Conservation (phyloP, 2,329 filamentous ascomycete genomes). For the Penicillium sp. region DNA sequence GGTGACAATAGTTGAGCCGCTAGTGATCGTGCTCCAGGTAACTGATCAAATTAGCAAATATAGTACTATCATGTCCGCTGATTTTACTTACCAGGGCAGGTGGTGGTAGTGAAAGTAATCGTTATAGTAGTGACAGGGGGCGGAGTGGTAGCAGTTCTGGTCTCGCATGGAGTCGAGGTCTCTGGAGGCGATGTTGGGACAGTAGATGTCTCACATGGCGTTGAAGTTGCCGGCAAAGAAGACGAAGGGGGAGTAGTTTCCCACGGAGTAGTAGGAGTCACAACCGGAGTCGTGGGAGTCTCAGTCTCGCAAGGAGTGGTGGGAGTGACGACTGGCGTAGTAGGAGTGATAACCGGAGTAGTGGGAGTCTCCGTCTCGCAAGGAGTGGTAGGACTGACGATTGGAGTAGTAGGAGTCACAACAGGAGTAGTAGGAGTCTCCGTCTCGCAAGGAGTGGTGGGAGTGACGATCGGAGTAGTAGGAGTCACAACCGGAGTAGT, state of each 20-base stretch:
- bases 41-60: slow-evolving; percentile 16
- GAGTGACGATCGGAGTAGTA: too few relatives aligned
- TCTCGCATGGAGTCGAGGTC: slow-evolving; percentile 2
- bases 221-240: slow-evolving; percentile 4
- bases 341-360: neutral
- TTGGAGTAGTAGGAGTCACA: neutral
- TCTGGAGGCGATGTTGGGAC: too few relatives aligned
- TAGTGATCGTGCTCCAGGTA: slow-evolving; percentile 21
- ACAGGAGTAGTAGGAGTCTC: neutral
- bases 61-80: neutral
- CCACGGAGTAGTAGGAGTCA: slow-evolving; percentile 2
- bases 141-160: slow-evolving; percentile 2
- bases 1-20: slow-evolving; percentile 19
- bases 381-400: neutral
- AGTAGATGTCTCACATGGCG: slow-evolving; percentile 8
- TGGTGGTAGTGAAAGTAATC: slow-evolving; percentile 24
- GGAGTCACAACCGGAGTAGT: neutral
- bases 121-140: slow-evolving; percentile 15
- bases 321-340: too few relatives aligned
- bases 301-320: too few relatives aligned
- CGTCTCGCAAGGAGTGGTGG: slow-evolving; percentile 9
- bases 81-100: slow-evolving; percentile 26
- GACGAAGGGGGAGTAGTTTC: neutral
- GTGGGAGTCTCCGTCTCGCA: slow-evolving; percentile 1
- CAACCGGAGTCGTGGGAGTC: neutral